Evolutionary conservation across 768 basidiomycete species (phyloP), one percentile per base, ranked within the genome.

Genomic region (Austroboletus eburneus): DNA sequence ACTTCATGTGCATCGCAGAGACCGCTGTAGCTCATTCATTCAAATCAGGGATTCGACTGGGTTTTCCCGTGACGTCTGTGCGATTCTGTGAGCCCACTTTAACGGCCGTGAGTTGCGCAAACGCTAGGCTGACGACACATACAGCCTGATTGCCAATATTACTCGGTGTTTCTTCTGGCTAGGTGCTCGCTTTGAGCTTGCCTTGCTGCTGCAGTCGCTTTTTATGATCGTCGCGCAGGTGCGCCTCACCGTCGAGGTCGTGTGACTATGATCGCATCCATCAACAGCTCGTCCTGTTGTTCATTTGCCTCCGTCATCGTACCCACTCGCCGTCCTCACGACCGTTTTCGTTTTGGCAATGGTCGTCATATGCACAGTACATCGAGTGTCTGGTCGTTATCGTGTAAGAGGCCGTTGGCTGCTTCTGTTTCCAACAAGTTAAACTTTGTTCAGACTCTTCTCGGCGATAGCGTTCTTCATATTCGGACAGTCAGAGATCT

Each of bases 91-190:
- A 65, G 70, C 66, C 48, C 30, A 9, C 17, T 17, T 32, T 29
- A 34, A 42, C 27, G 37, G 32, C 13, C 43, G 22, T 50, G n/a
- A n/a, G n/a, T 33, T 25, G 21, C 33, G 36, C 22, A 32, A 39
- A 20, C 35, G 42, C n/a, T n/a, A n/a, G n/a, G n/a, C 49, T 58
- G 40, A 61, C 17, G 20, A 33, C 20, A 30, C 49, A 43, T 42
- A 33, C 43, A 89, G 87, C 55, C 72, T 91, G 25, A 73, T 87
- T 49, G 87, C 89, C 41, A 92, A 92, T 65, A 89, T 91, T 43
- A 85, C 85, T 21, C 76, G 90, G 58, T 92, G 90, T 65, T 92
- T 91, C 73, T 92, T 91, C 69, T 92, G 90, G 90, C 69, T 92
- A 29, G 90, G 90, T 45, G 72, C 83, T 32, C 85, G 59, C 43